Conservation (phyloP, 306 rosid genomes). For the Cucurbita maxima region DNA sequence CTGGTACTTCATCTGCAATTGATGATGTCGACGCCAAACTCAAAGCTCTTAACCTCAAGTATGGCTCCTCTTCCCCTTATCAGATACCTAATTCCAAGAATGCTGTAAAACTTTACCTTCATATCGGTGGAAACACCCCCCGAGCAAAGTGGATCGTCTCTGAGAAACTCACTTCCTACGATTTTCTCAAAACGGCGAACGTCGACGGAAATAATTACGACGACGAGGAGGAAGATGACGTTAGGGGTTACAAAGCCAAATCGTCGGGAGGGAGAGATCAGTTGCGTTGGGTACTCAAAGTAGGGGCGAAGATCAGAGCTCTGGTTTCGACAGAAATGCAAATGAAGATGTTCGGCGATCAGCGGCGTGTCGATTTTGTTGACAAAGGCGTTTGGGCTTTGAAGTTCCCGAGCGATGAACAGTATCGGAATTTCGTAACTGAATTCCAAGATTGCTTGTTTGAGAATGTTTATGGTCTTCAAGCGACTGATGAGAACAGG, state of each 20-base stretch:
- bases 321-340: constrained; percentile 71
- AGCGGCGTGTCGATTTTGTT: constrained; percentile 75
- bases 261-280: constrained; percentile 6
- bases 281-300: constrained; percentile 40
- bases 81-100: constrained; percentile 25
- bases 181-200: constrained; percentile 28
- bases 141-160: constrained; percentile 76
- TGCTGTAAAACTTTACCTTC: constrained; percentile 77
- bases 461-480: constrained; percentile 51
- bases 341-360: constrained; percentile 81
- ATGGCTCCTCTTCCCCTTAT: constrained; percentile 19
- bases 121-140: constrained; percentile 74
- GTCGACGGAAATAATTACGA: constrained; percentile 14
- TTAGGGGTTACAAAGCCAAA: background rate
- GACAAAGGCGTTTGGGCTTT: constrained; percentile 73
- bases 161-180: constrained; percentile 37
- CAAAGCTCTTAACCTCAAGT: constrained; percentile 59
- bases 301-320: constrained; percentile 51
- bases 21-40: constrained; percentile 65
- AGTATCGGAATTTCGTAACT: constrained; percentile 47
- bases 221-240: constrained; percentile 17
- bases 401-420: constrained; percentile 51
- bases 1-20: constrained; percentile 5
- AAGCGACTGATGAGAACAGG: constrained; percentile 66
- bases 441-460: constrained; percentile 64